Evolutionary conservation across 306 rosid genomes (phyloP).

Genomic region (Dalbergia cultrata): DNA sequence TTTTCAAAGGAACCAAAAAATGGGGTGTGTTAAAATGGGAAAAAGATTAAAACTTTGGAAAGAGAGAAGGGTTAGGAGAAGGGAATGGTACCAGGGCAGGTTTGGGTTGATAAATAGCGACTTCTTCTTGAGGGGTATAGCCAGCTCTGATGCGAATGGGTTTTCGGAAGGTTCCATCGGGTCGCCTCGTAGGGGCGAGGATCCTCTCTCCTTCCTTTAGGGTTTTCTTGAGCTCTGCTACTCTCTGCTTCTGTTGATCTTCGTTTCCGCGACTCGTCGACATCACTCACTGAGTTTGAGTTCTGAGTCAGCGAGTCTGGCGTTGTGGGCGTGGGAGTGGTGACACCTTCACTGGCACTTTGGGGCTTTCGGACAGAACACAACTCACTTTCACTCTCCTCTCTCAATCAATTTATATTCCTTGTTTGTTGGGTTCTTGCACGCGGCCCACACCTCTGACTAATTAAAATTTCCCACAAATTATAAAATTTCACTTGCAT

Average conservation of each 20-base stretch:
- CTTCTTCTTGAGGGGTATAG: slow-evolving; percentile 88
- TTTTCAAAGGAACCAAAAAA: slow-evolving; percentile 42
- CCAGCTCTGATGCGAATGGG: slow-evolving; percentile 88
- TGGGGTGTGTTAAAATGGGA: neutral
- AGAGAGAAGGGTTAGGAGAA: neutral
- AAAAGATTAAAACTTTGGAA: neutral
- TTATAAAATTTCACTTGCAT: too few species aligned
- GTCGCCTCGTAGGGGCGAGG: slow-evolving; percentile 82
- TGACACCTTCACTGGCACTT: neutral
- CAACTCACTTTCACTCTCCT: neutral
- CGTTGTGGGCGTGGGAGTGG: neutral
- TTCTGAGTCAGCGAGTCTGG: neutral
- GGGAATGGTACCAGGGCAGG: slow-evolving; percentile 63
- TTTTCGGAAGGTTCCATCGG: slow-evolving; percentile 92
- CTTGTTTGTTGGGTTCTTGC: neutral
- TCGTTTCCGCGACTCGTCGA: slow-evolving; percentile 54
- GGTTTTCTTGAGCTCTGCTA: slow-evolving; percentile 62
- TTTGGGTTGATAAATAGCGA: slow-evolving; percentile 86
- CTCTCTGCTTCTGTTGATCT: slow-evolving; percentile 16
- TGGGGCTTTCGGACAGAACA: neutral
- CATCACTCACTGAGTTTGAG: slow-evolving; percentile 48
- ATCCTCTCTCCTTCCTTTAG: slow-evolving; percentile 90
- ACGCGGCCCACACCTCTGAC: too few species aligned
- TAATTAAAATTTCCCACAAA: too few species aligned
- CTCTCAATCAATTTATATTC: neutral